Evolutionary conservation across 192 early-diverging fungal species (phyloP), one percentile per base, ranked within the genome.

Genomic region (Mortierella alpina): DNA sequence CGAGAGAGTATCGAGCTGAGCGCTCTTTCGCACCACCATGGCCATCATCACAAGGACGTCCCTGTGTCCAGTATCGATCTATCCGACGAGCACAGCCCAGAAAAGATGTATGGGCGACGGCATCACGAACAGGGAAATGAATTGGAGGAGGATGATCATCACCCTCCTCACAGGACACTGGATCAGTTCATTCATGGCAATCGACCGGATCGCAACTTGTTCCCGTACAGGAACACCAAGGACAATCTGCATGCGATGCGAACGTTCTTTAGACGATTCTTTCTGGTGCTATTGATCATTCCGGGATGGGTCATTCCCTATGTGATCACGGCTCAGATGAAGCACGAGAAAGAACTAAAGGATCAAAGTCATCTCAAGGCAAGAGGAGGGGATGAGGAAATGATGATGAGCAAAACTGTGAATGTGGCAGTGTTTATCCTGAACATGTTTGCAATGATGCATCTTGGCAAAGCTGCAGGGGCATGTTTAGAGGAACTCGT

Each of bases 371-470:
- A 52, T 40, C 56, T 17, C 6, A 57, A 22, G 52, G 39, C 12
- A 13, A 50, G 58, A 4, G 48, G 22, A 15, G 54, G 0, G 8
- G 40, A 59, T 17, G 51, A 18, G 22, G 54, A 55, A 2, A 5
- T 51, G 7, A 51, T 59, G 63, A 23, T 75, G 50, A 75, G 66
- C 66, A 62, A 63, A 42, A 52, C 44, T 20, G 31, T 56, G 2
- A 75, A 75, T 12, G 8, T 62, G 6, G 7, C 57, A 6, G 73
- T 75, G 9, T 75, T 75, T 56, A 5, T 63, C n/a, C 58, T 75
- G 23, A 75, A 75, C 53, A 39, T 75, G 51, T 61, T 75, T n/a
- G 73, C 64, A 0, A 75, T 75, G 73, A 75, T 60, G 66, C 73
- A 75, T 45, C 31, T 75, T 2, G 73, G 73, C 42, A 75, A 68